These are phyloP conservation scores for Aspergillus brasiliensis DNA, from an alignment of 2,329 filamentous ascomycete genomes.

Conservation along the genomic window DNA sequence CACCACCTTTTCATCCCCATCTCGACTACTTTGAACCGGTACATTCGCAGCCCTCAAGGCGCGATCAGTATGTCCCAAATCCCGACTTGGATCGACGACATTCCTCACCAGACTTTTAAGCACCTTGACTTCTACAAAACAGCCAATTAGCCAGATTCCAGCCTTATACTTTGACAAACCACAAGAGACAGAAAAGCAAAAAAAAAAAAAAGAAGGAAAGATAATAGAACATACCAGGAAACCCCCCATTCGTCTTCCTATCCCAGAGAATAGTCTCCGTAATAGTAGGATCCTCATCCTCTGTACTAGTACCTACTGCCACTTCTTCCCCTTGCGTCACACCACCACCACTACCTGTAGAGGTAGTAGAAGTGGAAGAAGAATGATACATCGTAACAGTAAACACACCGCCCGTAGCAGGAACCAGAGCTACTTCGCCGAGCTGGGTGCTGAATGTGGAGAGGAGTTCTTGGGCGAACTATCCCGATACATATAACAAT, in stretches of 20 bases:
- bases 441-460: conserved; percentile 84
- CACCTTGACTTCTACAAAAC: conserved; percentile 72
- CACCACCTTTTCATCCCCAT: conserved; percentile 36
- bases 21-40: not conserved
- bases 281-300: conserved; percentile 12
- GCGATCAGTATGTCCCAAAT: conserved; percentile 80
- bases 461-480: conserved; percentile 94
- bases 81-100: conserved; percentile 73
- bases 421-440: conserved; percentile 85
- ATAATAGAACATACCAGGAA: conserved; percentile 62
- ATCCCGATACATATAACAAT: conserved; percentile 2
- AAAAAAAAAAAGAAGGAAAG: conserved; percentile 6
- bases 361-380: not conserved
- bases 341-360: too few relatives aligned
- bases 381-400: conserved; percentile 63
- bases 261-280: conserved; percentile 74
- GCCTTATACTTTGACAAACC: too few relatives aligned
- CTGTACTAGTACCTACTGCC: too few relatives aligned
- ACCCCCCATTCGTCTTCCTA: conserved; percentile 80
- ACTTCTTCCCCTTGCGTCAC: too few relatives aligned
- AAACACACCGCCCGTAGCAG: conserved; percentile 82
- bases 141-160: too few relatives aligned
- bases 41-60: conserved; percentile 31
- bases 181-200: not conserved
- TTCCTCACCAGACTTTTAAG: conserved; percentile 83